Percentiles rank a stretch among this genome's conserved stretches.
Evolutionary conservation across 441 rosid genomes (phyloP).

Genomic region (Pelargonium citronellum): DNA sequence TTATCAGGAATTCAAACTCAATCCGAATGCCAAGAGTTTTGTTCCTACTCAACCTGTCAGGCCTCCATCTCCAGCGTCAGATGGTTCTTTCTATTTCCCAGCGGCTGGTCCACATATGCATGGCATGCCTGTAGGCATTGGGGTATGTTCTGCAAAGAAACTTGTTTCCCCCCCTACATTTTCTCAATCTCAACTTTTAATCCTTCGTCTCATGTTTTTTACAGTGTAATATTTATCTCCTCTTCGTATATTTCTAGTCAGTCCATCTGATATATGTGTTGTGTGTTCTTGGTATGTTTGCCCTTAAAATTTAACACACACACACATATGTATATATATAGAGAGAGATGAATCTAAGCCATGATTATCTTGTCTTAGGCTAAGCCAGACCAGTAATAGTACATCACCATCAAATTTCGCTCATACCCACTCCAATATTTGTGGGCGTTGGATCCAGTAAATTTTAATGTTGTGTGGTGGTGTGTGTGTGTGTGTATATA

Average conservation of each 20-base stretch:
- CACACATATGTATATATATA: neutral
- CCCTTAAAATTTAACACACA: neutral
- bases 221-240: no score
- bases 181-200: no score
- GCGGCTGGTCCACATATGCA: constrained; percentile 55
- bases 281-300: neutral
- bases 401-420: no score
- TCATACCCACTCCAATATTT: no score
- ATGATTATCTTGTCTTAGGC: no score
- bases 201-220: no score
- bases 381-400: no score
- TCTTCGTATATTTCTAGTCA: neutral
- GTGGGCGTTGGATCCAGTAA: no score
- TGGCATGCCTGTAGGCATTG: constrained; percentile 70
- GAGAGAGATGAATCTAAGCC: neutral
- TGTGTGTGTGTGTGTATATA: no score
- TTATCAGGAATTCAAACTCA: constrained; percentile 82
- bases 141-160: constrained; percentile 40
- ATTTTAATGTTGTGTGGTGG: no score
- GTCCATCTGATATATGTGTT: neutral
- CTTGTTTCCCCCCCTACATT: neutral
- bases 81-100: constrained; percentile 63
- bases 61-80: constrained; percentile 62
- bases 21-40: constrained; percentile 92
- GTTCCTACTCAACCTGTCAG: constrained; percentile 57